phyloP scores from a whole-genome alignment of 176 grass and related monocot species.

The Musa schizocarpa region DNA sequence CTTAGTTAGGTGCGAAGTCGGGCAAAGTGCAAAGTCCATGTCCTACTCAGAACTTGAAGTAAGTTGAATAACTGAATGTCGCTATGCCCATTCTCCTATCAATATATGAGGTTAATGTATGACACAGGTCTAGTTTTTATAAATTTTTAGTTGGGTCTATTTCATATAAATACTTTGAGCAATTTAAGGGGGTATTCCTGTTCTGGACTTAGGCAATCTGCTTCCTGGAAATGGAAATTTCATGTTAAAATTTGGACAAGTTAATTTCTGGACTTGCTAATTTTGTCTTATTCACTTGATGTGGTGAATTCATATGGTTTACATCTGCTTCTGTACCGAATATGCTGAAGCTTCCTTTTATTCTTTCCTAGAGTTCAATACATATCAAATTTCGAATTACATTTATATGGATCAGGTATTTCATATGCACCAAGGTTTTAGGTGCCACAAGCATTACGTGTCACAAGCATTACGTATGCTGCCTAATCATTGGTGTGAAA shows the following conservation, averaged over 20 bases:
- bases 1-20: slow-evolving; percentile 73
- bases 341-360: neutral
- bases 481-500: no score
- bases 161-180: neutral
- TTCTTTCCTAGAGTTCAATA: neutral
- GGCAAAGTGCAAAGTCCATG: slow-evolving; percentile 66
- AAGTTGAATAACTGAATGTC: slow-evolving; percentile 27
- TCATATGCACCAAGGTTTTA: neutral
- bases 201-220: neutral
- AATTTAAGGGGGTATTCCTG: neutral
- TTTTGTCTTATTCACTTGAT: neutral
- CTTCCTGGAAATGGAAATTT: neutral
- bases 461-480: neutral
- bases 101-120: neutral
- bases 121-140: no score
- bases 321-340: neutral
- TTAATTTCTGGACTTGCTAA: neutral
- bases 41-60: slow-evolving; percentile 95
- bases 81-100: neutral
- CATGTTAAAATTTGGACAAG: neutral
- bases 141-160: no score
- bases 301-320: neutral
- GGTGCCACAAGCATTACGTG: neutral
- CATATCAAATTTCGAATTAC: neutral
- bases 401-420: neutral